Conservation (phyloP, 169 alveolate species). For the Plasmodium gonderi region DNA sequence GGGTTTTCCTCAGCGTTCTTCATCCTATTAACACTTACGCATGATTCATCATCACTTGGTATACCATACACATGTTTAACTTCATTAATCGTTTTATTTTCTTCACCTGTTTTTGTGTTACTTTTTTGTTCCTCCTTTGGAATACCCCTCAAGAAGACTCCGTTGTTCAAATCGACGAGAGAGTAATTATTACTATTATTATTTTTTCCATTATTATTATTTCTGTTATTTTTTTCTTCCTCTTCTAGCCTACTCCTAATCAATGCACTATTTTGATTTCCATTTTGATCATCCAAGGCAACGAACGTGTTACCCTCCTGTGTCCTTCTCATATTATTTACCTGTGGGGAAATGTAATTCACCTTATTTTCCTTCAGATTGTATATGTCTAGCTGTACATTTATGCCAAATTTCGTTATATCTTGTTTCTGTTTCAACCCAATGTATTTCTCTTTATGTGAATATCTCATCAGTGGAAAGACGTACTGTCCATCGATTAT, state of each 20-base stretch:
- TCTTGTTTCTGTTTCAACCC: neutral
- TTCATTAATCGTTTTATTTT: too few relatives aligned
- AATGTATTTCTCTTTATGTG: neutral
- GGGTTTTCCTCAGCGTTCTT: neutral
- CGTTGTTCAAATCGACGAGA: too few relatives aligned
- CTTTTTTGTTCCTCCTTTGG: neutral
- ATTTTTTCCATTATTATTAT: neutral
- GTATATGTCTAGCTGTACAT: conserved; percentile 15
- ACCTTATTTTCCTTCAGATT: conserved; percentile 4
- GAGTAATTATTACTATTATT: too few relatives aligned
- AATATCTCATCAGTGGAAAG: conserved; percentile 6
- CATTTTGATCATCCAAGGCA: neutral
- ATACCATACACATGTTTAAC: too few relatives aligned
- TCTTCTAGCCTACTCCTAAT: neutral
- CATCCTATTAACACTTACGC: neutral
- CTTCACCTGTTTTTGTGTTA: neutral
- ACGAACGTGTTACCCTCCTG: neutral
- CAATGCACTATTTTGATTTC: neutral
- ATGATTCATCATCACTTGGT: neutral
- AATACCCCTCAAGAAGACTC: neutral
- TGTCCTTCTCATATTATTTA: neutral
- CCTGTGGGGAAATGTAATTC: neutral
- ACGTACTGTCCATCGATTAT: conserved; percentile 11
- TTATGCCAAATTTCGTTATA: neutral
- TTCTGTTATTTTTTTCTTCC: neutral